Conservation (phyloP, 2,329 filamentous ascomycete genomes). For the Cladosporium halotolerans region DNA sequence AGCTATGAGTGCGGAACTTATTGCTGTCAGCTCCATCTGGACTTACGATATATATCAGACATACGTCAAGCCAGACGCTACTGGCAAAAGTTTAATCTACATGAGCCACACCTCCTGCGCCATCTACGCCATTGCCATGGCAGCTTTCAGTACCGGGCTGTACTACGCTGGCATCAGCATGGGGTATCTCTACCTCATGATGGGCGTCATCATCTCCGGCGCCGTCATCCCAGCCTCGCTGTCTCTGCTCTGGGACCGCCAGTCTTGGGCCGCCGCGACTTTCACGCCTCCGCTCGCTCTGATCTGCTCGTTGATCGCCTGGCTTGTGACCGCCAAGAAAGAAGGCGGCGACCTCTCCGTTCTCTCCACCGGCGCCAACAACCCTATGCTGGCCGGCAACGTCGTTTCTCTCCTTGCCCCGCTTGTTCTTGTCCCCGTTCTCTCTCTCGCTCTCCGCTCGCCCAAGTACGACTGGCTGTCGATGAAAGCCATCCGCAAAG, state of each 20-base stretch:
- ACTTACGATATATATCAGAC: conserved; percentile 87
- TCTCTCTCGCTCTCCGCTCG: conserved; percentile 63
- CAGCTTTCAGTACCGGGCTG: conserved; percentile 31
- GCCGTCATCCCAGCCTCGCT: conserved; percentile 70
- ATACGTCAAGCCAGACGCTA: conserved; percentile 73
- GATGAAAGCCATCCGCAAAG: conserved; percentile 72
- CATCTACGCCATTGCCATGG: conserved; percentile 70
- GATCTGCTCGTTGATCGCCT: conserved; percentile 62
- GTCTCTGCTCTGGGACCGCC: conserved; percentile 72
- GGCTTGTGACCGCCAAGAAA: conserved; percentile 69
- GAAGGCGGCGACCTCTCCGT: conserved; percentile 65
- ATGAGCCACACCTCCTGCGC: conserved; percentile 70
- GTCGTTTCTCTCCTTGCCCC: conserved; percentile 76
- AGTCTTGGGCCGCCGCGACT: conserved; percentile 69
- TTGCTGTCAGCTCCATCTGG: conserved; percentile 80
- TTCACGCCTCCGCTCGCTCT: conserved; percentile 65
- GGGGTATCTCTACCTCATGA: conserved; percentile 83
- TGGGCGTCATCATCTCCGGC: conserved; percentile 84
- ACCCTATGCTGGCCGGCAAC: conserved; percentile 83
- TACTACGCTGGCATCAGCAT: conserved; percentile 60
- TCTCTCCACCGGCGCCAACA: conserved; percentile 71
- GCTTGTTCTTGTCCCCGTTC: conserved; percentile 63
- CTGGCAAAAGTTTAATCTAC: conserved; percentile 69
- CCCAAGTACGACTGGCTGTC: conserved; percentile 82
- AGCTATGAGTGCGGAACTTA: conserved; percentile 74